These are phyloP conservation scores for Caryopteris hybrid DNA, from an alignment of 305 asterid species.

Conservation along the genomic window DNA sequence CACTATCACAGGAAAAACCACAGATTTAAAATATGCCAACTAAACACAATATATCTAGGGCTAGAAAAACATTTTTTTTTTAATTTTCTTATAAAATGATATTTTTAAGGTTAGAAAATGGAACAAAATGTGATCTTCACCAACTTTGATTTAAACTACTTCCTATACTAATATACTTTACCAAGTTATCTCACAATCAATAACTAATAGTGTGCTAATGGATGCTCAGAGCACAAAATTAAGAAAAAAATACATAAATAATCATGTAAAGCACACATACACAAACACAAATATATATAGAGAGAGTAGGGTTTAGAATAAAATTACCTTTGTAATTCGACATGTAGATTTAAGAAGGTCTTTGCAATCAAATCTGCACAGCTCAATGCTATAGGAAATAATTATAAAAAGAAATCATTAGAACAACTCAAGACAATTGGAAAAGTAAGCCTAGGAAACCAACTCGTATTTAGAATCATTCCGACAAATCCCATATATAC, in stretches of 20 bases:
- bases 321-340: not conserved
- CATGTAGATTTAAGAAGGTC: not conserved
- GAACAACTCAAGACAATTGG: not conserved
- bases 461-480: not conserved
- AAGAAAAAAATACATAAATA: no score
- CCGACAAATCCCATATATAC: no score
- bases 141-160: not conserved
- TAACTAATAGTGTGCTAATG: no score
- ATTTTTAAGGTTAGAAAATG: not conserved
- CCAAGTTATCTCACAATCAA: no score
- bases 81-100: not conserved
- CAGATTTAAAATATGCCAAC: not conserved
- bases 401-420: not conserved
- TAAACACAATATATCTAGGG: not conserved
- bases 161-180: not conserved
- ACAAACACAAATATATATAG: no score
- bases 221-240: not conserved
- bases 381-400: not conserved
- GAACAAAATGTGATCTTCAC: not conserved
- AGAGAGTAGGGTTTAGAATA: not conserved
- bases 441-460: not conserved
- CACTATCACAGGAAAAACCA: not conserved
- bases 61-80: not conserved
- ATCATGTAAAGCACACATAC: not conserved
- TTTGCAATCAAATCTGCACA: not conserved